phyloP scores from a whole-genome alignment of 2,329 filamentous ascomycete genomes.

The Colletotrichum sojae region DNA sequence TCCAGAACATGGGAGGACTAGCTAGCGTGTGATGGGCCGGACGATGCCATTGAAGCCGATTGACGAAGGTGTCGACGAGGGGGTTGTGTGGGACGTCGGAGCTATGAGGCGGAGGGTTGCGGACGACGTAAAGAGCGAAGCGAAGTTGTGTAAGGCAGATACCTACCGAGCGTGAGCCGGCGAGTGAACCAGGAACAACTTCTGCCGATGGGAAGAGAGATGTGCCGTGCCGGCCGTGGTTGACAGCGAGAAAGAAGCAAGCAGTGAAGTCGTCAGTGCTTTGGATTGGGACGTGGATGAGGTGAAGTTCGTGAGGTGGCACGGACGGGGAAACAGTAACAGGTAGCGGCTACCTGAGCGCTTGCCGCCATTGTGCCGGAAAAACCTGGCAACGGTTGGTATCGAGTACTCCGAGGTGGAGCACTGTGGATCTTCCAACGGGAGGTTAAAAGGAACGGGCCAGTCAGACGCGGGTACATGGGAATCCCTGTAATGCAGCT shows the following conservation, averaged over 20 bases:
- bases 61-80: background rate
- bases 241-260: conserved; percentile 23
- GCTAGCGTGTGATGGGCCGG: background rate
- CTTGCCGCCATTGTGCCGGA: background rate
- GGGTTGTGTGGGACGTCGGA: background rate
- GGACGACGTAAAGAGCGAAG: background rate
- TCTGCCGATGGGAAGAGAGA: background rate
- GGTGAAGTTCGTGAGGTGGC: conserved; percentile 38
- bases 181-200: conserved; percentile 3
- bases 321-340: conserved; percentile 32
- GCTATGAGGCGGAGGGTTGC: background rate
- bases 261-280: background rate
- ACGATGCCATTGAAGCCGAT: conserved; percentile 15
- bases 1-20: background rate
- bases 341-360: conserved; percentile 32
- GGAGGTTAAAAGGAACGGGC: conserved; percentile 39
- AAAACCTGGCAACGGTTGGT: conserved; percentile 8
- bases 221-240: conserved; percentile 10
- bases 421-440: conserved; percentile 19
- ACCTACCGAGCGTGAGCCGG: background rate
- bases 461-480: conserved; percentile 27
- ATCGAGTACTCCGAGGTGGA: conserved; percentile 22
- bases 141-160: background rate
- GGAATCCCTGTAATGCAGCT: conserved; percentile 36
- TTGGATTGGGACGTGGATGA: conserved; percentile 21